A percentile compares a stretch with the other conserved stretches of the same genome.
These are phyloP conservation scores for Rachicladosporium sp. DNA, from an alignment of 2,329 filamentous ascomycete species.

Conservation along the genomic window DNA sequence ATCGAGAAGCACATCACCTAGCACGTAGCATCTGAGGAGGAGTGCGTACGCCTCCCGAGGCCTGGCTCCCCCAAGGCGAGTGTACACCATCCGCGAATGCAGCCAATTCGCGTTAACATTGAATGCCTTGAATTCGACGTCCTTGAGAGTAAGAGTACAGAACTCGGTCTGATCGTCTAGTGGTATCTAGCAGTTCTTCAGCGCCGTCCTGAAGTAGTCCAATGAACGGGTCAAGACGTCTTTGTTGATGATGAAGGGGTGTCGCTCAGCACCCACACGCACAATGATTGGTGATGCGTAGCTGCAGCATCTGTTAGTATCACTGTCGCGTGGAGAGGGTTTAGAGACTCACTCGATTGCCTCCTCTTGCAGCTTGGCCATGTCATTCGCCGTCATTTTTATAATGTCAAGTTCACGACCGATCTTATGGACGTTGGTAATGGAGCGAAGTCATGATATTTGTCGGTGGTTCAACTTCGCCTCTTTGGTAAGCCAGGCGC, in stretches of 20 bases:
- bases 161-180: too few species aligned
- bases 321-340: too few species aligned
- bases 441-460: too few species aligned
- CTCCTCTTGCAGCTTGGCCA: not conserved
- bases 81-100: slow-evolving; percentile 5
- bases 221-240: slow-evolving; percentile 1
- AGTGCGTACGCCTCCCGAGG: too few species aligned
- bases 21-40: slow-evolving; percentile 6
- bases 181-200: slow-evolving; percentile 2
- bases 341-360: too few species aligned
- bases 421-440: too few species aligned
- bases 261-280: not conserved
- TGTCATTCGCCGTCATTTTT: too few species aligned
- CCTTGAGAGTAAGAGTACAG: slow-evolving; percentile 6
- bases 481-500: too few species aligned
- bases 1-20: slow-evolving; percentile 12
- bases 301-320: not conserved
- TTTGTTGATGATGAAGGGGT: slow-evolving; percentile 1
- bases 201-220: slow-evolving; percentile 7
- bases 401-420: too few species aligned
- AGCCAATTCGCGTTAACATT: slow-evolving; percentile 13
- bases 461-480: too few species aligned
- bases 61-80: not conserved
- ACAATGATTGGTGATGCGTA: not conserved
- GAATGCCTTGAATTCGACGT: slow-evolving; percentile 6